Conservation (phyloP, 2,329 filamentous ascomycete species). For the Fusarium pininemorale region DNA sequence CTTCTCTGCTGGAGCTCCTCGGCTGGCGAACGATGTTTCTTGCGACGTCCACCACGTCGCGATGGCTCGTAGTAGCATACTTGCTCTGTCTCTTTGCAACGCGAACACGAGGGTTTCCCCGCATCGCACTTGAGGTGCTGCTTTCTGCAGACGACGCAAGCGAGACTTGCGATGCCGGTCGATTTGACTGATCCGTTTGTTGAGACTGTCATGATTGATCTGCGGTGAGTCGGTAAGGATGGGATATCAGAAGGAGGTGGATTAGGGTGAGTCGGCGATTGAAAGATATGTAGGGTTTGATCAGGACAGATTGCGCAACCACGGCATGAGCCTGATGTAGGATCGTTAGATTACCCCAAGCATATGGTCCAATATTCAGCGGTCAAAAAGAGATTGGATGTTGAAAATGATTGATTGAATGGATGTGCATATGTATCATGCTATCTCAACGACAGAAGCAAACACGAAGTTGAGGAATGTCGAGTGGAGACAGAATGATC, state of each 20-base stretch:
- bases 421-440: background rate
- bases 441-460: background rate
- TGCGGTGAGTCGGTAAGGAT: background rate
- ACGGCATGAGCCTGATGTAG: background rate
- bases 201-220: conserved; percentile 16
- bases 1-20: background rate
- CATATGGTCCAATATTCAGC: background rate
- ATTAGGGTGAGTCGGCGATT: conserved; percentile 18
- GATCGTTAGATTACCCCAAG: background rate
- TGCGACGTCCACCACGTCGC: conserved; percentile 33
- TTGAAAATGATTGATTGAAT: no score
- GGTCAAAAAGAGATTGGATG: no score
- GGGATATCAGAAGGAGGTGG: background rate
- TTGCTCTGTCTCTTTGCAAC: conserved; percentile 15
- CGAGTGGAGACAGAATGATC: background rate
- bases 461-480: background rate
- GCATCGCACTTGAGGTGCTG: conserved; percentile 39
- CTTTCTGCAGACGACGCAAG: conserved; percentile 35
- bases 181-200: conserved; percentile 9
- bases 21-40: conserved; percentile 1
- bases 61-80: conserved; percentile 36
- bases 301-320: background rate
- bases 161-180: conserved; percentile 22
- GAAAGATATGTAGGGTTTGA: background rate
- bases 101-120: conserved; percentile 32